Evolutionary conservation across 768 basidiomycete species (phyloP), one percentile per base, ranked within the genome.

Genomic region (Auricularia auricula-judae): DNA sequence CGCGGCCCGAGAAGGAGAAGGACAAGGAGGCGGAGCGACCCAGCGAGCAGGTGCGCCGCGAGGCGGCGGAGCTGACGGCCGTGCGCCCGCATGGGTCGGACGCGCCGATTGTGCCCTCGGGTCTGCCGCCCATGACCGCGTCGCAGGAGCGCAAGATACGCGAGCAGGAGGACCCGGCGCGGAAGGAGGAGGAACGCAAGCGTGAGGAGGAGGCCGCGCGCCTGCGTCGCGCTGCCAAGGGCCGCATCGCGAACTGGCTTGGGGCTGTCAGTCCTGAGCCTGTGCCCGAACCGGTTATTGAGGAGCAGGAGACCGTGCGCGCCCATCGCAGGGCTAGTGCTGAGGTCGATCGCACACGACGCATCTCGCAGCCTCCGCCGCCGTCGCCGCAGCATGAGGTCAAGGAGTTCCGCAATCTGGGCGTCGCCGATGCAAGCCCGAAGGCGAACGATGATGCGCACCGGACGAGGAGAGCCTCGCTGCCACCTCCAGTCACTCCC

Each of bases 171-270:
- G 39, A 72, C 39, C 61, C 56, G 44, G 7, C 36, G 54, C 71
- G 70, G 11, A 73, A 71, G 36, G 67, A 65, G 29, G 67, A 21
- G 34, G 61, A 66, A 39, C 60, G 59, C 34, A 16, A 47, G 36
- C 76, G 73, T 66, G 76, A 75, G 39, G 71, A 75, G 14, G 80
- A 80, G 63, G 71, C 74, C 33, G 72, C 74, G 36, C 74, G 75
- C 39, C 66, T 82, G 23, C 70, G 76, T 58, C 73, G 76, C 62
- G 77, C 83, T 4, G 84, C 84, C 10, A 87, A 87, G 66, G 88
- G 88, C 5, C 77, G 87, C 29, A 85, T 92, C n/a, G 80, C 89
- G 8, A 88, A 86, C 7, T 92, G 89, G 89, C 69, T 92, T 65
- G 89, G 86, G 35, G 79, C 75, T 8, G 84, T 91, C 60, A 86